Conservation (phyloP, 2,329 filamentous ascomycete genomes). For the Microsporum audouinii region DNA sequence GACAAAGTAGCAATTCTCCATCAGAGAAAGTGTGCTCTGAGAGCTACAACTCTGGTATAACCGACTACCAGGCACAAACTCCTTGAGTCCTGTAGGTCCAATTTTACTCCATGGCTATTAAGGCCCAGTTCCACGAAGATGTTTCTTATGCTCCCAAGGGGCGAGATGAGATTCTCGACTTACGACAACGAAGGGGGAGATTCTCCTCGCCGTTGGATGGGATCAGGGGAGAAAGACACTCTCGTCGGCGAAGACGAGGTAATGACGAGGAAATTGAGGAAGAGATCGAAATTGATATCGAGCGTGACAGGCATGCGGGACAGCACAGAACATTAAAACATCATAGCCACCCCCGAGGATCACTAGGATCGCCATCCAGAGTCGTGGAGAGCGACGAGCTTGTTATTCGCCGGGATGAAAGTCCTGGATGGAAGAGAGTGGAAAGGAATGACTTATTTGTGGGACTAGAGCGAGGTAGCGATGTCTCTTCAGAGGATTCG, state of each 20-base stretch:
- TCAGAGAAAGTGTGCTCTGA: neutral
- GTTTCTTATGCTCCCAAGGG: constrained; percentile 9
- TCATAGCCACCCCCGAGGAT: constrained; percentile 7
- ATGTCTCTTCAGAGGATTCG: constrained; percentile 33
- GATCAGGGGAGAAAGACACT: neutral
- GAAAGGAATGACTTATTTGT: constrained; percentile 29
- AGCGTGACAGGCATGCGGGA: constrained; percentile 8
- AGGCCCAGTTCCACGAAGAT: constrained; percentile 21
- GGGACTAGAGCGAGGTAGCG: constrained; percentile 22
- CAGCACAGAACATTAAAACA: constrained; percentile 5
- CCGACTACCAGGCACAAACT: neutral
- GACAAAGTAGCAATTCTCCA: no score
- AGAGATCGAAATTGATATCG: constrained; percentile 13
- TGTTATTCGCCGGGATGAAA: constrained; percentile 17
- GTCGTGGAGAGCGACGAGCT: constrained; percentile 18
- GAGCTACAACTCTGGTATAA: neutral
- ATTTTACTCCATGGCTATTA: constrained; percentile 19
- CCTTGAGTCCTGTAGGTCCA: neutral
- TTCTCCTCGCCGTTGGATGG: neutral
- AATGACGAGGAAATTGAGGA: constrained; percentile 9
- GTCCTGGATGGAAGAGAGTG: constrained; percentile 13
- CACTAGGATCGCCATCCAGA: neutral
- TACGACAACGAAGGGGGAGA: neutral
- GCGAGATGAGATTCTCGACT: neutral
- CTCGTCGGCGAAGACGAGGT: constrained; percentile 1